These are phyloP conservation scores for Dictyostelium intermedium DNA, from an alignment of 78 protist genomes.

Conservation along the genomic window DNA sequence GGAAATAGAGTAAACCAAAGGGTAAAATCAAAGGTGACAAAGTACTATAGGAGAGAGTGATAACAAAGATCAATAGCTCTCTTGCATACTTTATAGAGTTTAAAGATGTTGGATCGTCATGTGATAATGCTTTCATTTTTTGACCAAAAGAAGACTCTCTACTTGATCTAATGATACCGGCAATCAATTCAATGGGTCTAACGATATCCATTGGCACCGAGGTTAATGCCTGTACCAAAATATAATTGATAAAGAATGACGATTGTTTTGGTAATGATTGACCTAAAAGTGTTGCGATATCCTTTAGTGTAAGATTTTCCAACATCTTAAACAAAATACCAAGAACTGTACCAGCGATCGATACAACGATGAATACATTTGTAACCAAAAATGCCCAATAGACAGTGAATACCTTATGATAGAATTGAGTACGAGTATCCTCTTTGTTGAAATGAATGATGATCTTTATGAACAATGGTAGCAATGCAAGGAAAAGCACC, in stretches of 20 bases:
- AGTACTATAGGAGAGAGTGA: slow-evolving; percentile 54
- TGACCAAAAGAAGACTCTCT: slow-evolving; percentile 51
- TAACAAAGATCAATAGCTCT: slow-evolving; percentile 63
- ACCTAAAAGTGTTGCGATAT: slow-evolving; percentile 41
- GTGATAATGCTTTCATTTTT: slow-evolving; percentile 52
- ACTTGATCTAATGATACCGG: slow-evolving; percentile 37
- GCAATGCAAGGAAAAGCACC: slow-evolving; percentile 66
- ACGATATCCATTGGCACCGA: slow-evolving; percentile 65
- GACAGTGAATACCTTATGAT: slow-evolving; percentile 57
- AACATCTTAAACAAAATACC: slow-evolving; percentile 35
- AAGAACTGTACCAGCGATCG: slow-evolving; percentile 65
- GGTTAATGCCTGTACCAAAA: slow-evolving; percentile 57
- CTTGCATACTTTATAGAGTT: slow-evolving; percentile 41
- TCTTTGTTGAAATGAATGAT: slow-evolving; percentile 41
- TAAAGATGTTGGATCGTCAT: slow-evolving; percentile 46
- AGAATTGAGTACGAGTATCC: slow-evolving; percentile 16
- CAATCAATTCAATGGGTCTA: slow-evolving; percentile 62
- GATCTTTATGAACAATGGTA: slow-evolving; percentile 46
- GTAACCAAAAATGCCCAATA: slow-evolving; percentile 72
- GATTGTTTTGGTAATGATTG: slow-evolving; percentile 65
- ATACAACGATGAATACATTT: slow-evolving; percentile 55
- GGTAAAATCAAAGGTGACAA: slow-evolving; percentile 61
- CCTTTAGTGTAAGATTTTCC: slow-evolving; percentile 22
- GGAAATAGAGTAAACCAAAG: slow-evolving; percentile 56
- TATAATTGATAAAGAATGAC: slow-evolving; percentile 68